These are phyloP conservation scores for Potentilla sterilis DNA, from an alignment of 306 rosid species.

Conservation along the genomic window DNA sequence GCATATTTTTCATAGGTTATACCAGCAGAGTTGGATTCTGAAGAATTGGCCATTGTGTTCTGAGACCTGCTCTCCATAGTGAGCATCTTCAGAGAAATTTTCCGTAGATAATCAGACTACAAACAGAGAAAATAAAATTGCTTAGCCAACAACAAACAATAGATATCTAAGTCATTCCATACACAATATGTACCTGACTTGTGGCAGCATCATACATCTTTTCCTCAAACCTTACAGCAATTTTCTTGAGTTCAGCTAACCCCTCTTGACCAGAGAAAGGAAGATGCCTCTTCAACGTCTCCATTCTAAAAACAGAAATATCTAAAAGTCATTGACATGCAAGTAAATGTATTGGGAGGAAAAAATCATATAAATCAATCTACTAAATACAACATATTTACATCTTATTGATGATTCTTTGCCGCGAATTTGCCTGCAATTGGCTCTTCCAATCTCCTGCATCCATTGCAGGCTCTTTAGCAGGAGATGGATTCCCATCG, in stretches of 20 bases:
- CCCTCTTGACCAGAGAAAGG: constrained; percentile 61
- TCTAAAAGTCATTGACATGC: neutral
- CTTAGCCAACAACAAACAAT: neutral
- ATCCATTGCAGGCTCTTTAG: constrained; percentile 26
- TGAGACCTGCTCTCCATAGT: constrained; percentile 59
- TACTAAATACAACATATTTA: neutral
- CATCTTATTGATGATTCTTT: constrained; percentile 52
- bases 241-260: constrained; percentile 48
- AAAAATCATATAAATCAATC: neutral
- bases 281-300: constrained; percentile 57
- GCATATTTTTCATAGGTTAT: neutral
- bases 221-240: constrained; percentile 81
- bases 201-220: constrained; percentile 58
- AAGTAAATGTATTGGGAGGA: neutral
- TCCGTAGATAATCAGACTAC: constrained; percentile 39
- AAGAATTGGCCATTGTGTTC: neutral
- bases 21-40: neutral
- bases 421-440: constrained; percentile 40
- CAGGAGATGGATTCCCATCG: constrained; percentile 20
- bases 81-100: constrained; percentile 43
- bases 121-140: neutral
- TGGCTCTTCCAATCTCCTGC: constrained; percentile 50
- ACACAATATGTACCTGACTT: constrained; percentile 51
- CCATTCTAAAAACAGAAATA: constrained; percentile 48
- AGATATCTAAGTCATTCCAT: neutral